These are phyloP conservation scores for Solanum chacoense DNA, from an alignment of 305 asterid species.

Conservation along the genomic window DNA sequence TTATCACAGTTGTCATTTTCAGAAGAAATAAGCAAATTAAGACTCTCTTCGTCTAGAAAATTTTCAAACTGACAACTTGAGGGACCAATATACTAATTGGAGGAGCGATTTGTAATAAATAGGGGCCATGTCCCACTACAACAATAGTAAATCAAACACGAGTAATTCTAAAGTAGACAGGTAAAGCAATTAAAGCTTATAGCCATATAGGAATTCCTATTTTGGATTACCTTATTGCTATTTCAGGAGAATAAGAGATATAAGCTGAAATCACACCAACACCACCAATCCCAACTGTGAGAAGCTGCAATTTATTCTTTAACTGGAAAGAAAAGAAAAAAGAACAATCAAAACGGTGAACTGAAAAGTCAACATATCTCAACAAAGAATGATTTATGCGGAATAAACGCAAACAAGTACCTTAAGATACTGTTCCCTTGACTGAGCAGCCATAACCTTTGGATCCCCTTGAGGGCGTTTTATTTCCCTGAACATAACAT, in stretches of 20 bases:
- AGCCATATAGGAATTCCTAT: background rate
- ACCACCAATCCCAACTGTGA: slow-evolving; percentile 75
- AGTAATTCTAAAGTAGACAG: background rate
- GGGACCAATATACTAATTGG: background rate
- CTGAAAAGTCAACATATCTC: background rate
- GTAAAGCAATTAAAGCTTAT: background rate
- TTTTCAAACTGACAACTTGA: background rate
- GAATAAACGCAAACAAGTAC: slow-evolving; percentile 11
- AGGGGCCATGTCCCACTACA: background rate
- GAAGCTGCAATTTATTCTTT: slow-evolving; percentile 66
- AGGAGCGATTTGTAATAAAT: background rate
- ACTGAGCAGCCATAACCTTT: slow-evolving; percentile 70
- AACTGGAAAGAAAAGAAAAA: slow-evolving; percentile 34
- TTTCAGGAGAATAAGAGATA: slow-evolving; percentile 71
- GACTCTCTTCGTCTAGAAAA: background rate
- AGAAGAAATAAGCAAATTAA: background rate
- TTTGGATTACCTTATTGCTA: slow-evolving; percentile 52
- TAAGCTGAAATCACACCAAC: slow-evolving; percentile 66
- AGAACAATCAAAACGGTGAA: background rate
- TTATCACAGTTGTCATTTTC: background rate
- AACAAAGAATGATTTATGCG: background rate
- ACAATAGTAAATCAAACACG: background rate
- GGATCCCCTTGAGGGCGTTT: slow-evolving; percentile 70
- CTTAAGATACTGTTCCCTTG: slow-evolving; percentile 80
- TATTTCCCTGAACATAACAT: slow-evolving; percentile 67